Conservation (phyloP, 257 asterid genomes). For the Primulina eburnea region DNA sequence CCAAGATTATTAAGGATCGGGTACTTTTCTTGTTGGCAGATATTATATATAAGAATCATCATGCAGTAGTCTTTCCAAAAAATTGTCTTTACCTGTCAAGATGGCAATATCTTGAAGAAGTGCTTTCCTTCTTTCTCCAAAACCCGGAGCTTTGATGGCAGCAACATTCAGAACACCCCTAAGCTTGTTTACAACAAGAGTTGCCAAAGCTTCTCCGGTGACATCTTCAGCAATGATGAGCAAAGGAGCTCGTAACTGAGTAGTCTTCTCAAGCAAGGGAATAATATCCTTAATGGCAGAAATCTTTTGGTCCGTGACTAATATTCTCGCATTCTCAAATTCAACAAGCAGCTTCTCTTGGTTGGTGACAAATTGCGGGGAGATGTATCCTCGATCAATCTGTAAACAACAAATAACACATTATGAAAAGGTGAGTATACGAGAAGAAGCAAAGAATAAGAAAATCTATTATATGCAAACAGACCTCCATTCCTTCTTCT, state of each 20-base stretch:
- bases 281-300: constrained; percentile 86
- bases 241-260: constrained; percentile 80
- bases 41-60: neutral
- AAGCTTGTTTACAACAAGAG: constrained; percentile 94
- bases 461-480: constrained; percentile 15
- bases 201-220: constrained; percentile 97
- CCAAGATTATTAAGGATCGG: neutral
- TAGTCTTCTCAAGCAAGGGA: constrained; percentile 82
- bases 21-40: neutral
- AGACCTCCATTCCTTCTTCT: constrained; percentile 99
- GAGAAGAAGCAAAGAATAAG: neutral
- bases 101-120: constrained; percentile 97
- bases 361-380: constrained; percentile 94
- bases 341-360: constrained; percentile 80
- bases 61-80: neutral
- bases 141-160: constrained; percentile 99
- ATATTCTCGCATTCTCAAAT: constrained; percentile 76
- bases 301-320: constrained; percentile 88
- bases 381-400: constrained; percentile 93
- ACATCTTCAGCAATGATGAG: constrained; percentile 88
- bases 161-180: constrained; percentile 90
- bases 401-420: constrained; percentile 26
- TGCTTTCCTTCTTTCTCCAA: constrained; percentile 95
- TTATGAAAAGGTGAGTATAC: neutral
- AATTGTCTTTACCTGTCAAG: constrained; percentile 56